Evolutionary conservation across 163 green algal genomes (phyloP), one percentile per base, ranked within the genome.

Genomic region (Chlorella variabilis): DNA sequence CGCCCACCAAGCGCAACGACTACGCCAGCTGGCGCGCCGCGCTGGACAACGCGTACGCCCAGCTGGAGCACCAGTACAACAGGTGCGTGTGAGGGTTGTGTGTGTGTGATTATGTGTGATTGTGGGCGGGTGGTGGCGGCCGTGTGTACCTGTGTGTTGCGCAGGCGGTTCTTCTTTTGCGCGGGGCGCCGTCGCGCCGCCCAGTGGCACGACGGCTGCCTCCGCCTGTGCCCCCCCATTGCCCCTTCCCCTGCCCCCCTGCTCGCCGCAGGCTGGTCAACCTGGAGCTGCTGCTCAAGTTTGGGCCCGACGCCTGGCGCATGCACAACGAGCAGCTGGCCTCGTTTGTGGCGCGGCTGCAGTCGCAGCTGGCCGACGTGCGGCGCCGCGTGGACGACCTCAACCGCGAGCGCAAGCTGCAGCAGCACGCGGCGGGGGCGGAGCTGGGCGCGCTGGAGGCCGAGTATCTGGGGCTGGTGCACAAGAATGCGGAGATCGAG

Each of bases 61-160:
- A 97, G 88, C 85, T 97, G 75, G 93, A 97, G 83, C 94, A 97
- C 82, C 94, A 97, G 86, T 86, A 93, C 61, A 91, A 87, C 65
- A 77, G 89, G 86, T 86, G 38, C 2, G 41, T 42, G 3, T n/a
- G 4, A 9, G 0, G 4, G 4, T 3, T 65, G n/a, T 66, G 71
- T 41, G 42, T 61, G 18, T 11, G 15, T 54, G 45, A 23, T 11
- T 54, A 54, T 54, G 45, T 54, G 45, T 54, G 45, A 54, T 23
- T 54, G 45, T 54, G 45, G 45, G 45, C 45, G 11, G 45, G 45
- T 54, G 45, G 11, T 54, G 45, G 11, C 15, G 45, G 45, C 11
- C 45, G 11, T 15, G 45, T 54, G 11, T 54, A 15, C 45, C 45
- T 15, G 45, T 54, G 11, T 54, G 45, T 54, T 54, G 11, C 45